These are phyloP conservation scores for Vitis rupestris DNA, from an alignment of 164 flowering plant genomes.

Conservation along the genomic window DNA sequence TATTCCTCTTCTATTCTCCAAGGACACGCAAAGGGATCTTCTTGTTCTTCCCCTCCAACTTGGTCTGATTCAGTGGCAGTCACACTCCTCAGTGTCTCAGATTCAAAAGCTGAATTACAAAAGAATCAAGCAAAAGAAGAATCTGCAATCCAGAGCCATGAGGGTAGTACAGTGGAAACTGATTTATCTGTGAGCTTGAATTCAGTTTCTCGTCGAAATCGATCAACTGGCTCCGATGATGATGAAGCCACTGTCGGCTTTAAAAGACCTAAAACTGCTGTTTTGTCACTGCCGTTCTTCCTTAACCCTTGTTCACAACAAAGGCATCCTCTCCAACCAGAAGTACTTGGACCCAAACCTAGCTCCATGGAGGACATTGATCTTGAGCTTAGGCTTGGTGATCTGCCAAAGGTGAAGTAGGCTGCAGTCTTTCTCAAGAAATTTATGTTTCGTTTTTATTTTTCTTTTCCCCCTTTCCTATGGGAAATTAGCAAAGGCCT, in stretches of 20 bases:
- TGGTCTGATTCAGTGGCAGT: neutral
- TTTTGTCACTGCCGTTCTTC: conserved; percentile 2
- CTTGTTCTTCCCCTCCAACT: neutral
- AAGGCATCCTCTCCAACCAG: conserved; percentile 6
- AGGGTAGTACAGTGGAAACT: conserved; percentile 12
- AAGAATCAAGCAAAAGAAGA: neutral
- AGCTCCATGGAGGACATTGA: conserved; percentile 34
- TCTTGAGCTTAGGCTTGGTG: conserved; percentile 56
- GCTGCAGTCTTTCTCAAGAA: neutral
- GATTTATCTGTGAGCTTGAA: conserved; percentile 23
- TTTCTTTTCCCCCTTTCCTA: neutral
- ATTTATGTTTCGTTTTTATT: neutral
- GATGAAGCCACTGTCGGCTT: conserved; percentile 13
- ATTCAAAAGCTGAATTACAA: neutral
- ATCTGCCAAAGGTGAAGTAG: conserved; percentile 28
- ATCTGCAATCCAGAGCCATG: neutral
- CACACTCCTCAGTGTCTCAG: neutral
- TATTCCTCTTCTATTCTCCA: neutral
- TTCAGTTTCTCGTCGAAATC: neutral
- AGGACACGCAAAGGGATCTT: neutral
- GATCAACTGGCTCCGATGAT: neutral
- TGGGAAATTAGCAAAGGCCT: neutral
- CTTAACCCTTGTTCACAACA: conserved; percentile 11
- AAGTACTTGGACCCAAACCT: conserved; percentile 1
- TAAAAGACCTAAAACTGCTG: conserved; percentile 22